Base-by-base conservation (phyloP, 192 early-diverging fungal species). In the Martensiomyces pterosporus region DNA sequence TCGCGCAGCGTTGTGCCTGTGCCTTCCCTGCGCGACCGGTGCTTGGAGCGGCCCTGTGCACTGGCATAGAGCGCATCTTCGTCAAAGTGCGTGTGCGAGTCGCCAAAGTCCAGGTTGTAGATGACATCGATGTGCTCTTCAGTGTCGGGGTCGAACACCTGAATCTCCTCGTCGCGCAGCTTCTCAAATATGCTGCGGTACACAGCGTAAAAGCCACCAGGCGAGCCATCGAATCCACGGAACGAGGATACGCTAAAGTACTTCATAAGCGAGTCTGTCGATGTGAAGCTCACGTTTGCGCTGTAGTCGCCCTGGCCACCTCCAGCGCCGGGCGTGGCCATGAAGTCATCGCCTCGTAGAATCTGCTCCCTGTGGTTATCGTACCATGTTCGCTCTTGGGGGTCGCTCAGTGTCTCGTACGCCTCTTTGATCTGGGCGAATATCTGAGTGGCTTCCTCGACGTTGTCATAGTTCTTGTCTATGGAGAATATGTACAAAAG, bases 361-460 rank as follows among this genome's bases (percentile, higher is more conserved):
- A 98, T 98, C 34, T 86, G 84, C 54, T 94, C 92, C 46, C 93
- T 76, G 63, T 96, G 94, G 40, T 83, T 80, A 66, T 97, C 94
- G 63, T 92, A 91, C 94, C 94, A 98, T 10, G 88, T 74, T n/a
- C 93, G 87, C 72, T 98, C 93, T 36, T 95, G 85, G 13, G 84
- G 84, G 72, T 99, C 93, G 29, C 82, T 89, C 25, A 99, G 71
- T 2, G 92, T 86, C 57, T 96, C 90, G 62, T 98, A 97, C 5
- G 97, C 97, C 47, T 91, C 80, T 52, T 89, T 90, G 41, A 99
- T 88, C 44, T 87, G 71, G 1, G 91, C 83, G 80, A 99, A 99
- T 24, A 82, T 67, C 34, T 83, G 73, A 6, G 91, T 97, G 4
- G 93, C 84, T 59, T 94, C 91, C 38, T 92, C 88, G 2, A 85